Conservation (phyloP, 2,329 filamentous ascomycete species). For the Pyrenochaeta sp. region DNA sequence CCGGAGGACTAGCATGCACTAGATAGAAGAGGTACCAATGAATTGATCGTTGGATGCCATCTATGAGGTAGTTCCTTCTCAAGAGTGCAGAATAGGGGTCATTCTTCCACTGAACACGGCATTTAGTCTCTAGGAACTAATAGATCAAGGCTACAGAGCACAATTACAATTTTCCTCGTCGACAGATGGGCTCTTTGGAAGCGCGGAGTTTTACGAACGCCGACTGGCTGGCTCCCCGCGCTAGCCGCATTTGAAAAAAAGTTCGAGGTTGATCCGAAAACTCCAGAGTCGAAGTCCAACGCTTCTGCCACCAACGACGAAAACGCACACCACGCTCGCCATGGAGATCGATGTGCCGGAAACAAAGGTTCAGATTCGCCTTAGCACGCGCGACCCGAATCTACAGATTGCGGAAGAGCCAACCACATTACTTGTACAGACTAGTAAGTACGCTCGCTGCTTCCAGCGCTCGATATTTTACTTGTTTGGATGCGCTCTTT, state of each 20-base stretch:
- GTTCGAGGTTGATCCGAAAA: too few relatives aligned
- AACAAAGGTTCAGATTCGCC: constrained; percentile 45
- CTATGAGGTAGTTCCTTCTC: too few relatives aligned
- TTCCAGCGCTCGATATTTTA: too few relatives aligned
- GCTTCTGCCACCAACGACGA: constrained; percentile 11
- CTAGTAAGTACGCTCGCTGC: constrained; percentile 42
- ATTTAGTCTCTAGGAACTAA: too few relatives aligned
- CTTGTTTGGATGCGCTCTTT: too few relatives aligned
- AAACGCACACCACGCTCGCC: constrained; percentile 7
- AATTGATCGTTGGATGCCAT: background rate
- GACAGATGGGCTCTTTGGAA: too few relatives aligned
- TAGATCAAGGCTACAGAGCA: too few relatives aligned
- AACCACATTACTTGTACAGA: constrained; percentile 40
- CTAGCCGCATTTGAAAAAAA: constrained; percentile 39
- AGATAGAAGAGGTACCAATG: background rate
- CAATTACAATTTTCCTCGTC: too few relatives aligned
- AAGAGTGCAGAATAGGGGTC: too few relatives aligned
- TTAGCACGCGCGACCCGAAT: constrained; percentile 43
- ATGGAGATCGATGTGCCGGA: constrained; percentile 39
- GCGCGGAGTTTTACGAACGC: constrained; percentile 27
- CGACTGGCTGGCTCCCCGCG: constrained; percentile 31
- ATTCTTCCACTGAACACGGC: too few relatives aligned
- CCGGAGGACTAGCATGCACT: constrained; percentile 36
- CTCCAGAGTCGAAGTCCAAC: too few relatives aligned
- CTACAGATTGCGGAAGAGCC: constrained; percentile 44